Evolutionary conservation across 2,329 filamentous ascomycete species (phyloP).

Genomic region (Neonectria coccinea): DNA sequence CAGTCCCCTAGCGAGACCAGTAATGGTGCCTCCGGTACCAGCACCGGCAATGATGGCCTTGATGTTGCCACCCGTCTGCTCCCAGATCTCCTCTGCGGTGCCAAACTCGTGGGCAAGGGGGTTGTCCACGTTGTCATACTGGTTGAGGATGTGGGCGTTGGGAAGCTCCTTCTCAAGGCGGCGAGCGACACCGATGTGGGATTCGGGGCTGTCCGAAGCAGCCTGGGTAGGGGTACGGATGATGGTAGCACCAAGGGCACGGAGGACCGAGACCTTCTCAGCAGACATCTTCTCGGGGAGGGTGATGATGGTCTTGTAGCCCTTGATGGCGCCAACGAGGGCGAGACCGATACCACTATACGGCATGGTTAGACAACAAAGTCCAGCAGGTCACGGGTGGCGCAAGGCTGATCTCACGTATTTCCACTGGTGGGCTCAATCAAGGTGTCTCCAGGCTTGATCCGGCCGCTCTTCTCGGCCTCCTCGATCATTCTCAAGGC

Average conservation of each 20-base stretch:
- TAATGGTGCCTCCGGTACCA: slow-evolving; percentile 95
- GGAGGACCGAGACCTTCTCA: slow-evolving; percentile 95
- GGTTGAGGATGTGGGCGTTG: slow-evolving; percentile 96
- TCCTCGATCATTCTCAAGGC: slow-evolving; percentile 97
- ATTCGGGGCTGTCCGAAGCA: slow-evolving; percentile 93
- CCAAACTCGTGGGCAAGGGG: slow-evolving; percentile 93
- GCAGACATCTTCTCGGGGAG: slow-evolving; percentile 99
- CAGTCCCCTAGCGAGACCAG: slow-evolving; percentile 85
- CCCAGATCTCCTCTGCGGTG: slow-evolving; percentile 96
- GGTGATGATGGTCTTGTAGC: slow-evolving; percentile 98
- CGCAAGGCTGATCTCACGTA: slow-evolving; percentile 64
- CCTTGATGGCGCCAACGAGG: slow-evolving; percentile 93
- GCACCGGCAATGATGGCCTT: slow-evolving; percentile 90
- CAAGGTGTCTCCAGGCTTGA: slow-evolving; percentile 96
- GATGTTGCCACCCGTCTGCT: slow-evolving; percentile 85
- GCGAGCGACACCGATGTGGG: slow-evolving; percentile 93
- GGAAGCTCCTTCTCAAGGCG: slow-evolving; percentile 94
- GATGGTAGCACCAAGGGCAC: slow-evolving; percentile 94
- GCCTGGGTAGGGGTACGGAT: slow-evolving; percentile 97
- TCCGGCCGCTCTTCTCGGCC: slow-evolving; percentile 89
- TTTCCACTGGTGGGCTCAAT: slow-evolving; percentile 99
- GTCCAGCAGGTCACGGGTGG: neutral
- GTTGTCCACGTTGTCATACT: slow-evolving; percentile 93
- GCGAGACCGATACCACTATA: slow-evolving; percentile 87
- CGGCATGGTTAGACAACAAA: slow-evolving; percentile 45